Conservation (phyloP, 2,329 filamentous ascomycete species). For the Curvularia verruculosa region DNA sequence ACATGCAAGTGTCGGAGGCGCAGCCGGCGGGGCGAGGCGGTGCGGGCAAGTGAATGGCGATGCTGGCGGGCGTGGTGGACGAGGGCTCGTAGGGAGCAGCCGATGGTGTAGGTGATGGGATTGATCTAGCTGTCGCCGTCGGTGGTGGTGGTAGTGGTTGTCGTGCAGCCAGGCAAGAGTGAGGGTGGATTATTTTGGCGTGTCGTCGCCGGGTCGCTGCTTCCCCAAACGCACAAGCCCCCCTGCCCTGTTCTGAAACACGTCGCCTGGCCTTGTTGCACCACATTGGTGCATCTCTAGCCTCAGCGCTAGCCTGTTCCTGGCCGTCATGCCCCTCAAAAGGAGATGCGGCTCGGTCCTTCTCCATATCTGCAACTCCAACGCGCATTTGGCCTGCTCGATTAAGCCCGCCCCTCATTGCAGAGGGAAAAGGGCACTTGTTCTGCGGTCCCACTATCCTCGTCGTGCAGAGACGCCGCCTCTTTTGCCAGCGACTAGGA, state of each 20-base stretch:
- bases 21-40: constrained; percentile 7
- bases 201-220: constrained; percentile 11
- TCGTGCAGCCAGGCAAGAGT: constrained; percentile 7
- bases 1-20: constrained; percentile 18
- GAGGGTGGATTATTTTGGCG: constrained; percentile 24
- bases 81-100: neutral
- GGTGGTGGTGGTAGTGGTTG: constrained; percentile 15
- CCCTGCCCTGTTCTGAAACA: constrained; percentile 23
- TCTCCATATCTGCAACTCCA: constrained; percentile 7
- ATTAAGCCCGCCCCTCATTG: neutral
- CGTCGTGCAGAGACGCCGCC: neutral
- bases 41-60: constrained; percentile 6
- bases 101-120: neutral
- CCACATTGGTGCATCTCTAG: constrained; percentile 10
- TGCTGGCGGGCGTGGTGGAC: neutral
- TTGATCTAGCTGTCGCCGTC: neutral
- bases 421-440: neutral
- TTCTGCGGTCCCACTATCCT: neutral
- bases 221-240: constrained; percentile 13
- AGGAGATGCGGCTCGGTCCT: constrained; percentile 26
- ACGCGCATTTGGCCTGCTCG: neutral
- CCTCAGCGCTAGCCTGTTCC: constrained; percentile 24
- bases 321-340: constrained; percentile 14
- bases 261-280: constrained; percentile 5
- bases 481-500: constrained; percentile 10